These are phyloP conservation scores for Paramecium tetraurelia DNA, from an alignment of 73 alveolate genomes.

Conservation along the genomic window DNA sequence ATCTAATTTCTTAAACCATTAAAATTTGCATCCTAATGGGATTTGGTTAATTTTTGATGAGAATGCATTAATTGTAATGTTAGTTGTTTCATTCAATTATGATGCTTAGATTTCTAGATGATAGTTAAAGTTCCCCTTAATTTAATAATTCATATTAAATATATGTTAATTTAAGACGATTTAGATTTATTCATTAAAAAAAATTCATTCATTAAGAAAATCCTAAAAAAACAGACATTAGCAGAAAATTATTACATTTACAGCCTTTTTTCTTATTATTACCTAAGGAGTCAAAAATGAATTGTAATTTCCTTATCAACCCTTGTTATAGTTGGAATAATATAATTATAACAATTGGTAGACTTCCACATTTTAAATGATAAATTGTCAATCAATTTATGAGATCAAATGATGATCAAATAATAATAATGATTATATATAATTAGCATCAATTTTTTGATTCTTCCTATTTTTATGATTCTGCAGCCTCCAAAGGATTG, in stretches of 20 bases:
- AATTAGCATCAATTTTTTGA: not conserved
- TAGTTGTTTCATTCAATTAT: not conserved
- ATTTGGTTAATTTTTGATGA: not conserved
- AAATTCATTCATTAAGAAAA: not conserved
- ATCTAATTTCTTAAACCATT: constrained; percentile 11
- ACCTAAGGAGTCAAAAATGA: not conserved
- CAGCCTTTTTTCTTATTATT: no score
- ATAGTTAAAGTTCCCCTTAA: constrained; percentile 44
- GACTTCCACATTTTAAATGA: not conserved
- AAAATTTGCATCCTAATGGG: constrained; percentile 16
- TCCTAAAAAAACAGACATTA: not conserved
- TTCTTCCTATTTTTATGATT: not conserved
- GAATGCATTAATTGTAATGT: constrained; percentile 8
- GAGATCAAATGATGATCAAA: not conserved
- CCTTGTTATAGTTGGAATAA: not conserved
- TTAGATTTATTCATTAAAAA: not conserved
- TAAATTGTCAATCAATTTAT: not conserved
- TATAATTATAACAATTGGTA: not conserved
- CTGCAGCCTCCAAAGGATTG: constrained; percentile 28
- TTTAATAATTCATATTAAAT: constrained; percentile 9
- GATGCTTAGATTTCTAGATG: not conserved
- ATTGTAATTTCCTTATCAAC: not conserved
- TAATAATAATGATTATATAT: not conserved
- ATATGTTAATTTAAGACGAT: not conserved
- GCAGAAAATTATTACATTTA: not conserved